Evolutionary conservation across 306 rosid genomes (phyloP).

Genomic region (Acacia confusa): DNA sequence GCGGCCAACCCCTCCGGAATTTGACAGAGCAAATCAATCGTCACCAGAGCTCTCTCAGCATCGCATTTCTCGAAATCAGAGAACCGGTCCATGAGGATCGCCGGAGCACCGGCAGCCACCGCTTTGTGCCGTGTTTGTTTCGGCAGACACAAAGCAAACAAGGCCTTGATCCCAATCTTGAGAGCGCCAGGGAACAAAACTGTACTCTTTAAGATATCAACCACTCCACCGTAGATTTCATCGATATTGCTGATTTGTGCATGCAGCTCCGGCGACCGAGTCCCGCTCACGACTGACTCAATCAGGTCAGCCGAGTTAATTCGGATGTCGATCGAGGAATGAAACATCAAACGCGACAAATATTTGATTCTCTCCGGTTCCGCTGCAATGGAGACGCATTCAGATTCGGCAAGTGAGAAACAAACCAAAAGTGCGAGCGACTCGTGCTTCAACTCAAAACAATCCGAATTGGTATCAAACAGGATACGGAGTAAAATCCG

Average conservation of each 20-base stretch:
- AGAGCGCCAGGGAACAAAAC: constrained; percentile 59
- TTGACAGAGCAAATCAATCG: constrained; percentile 76
- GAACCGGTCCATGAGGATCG: constrained; percentile 57
- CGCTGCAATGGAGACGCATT: constrained; percentile 53
- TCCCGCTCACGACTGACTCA: constrained; percentile 65
- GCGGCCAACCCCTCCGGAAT: constrained; percentile 59
- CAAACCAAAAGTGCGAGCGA: constrained; percentile 66
- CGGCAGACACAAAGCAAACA: constrained; percentile 73
- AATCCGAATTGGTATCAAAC: constrained; percentile 33
- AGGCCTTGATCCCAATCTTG: constrained; percentile 70
- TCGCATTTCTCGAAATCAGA: constrained; percentile 83
- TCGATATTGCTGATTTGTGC: constrained; percentile 55
- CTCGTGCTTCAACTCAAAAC: constrained; percentile 58
- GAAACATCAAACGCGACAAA: constrained; percentile 49
- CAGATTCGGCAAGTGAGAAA: constrained; percentile 57
- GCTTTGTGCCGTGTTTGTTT: constrained; percentile 75
- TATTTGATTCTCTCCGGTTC: constrained; percentile 47
- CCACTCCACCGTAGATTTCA: constrained; percentile 72
- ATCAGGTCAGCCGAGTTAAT: constrained; percentile 75
- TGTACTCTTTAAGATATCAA: constrained; percentile 55
- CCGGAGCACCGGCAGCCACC: constrained; percentile 67
- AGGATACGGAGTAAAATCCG: constrained; percentile 38
- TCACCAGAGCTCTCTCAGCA: constrained; percentile 76
- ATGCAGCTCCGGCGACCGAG: constrained; percentile 65
- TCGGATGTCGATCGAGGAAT: constrained; percentile 54